Percentiles rank a stretch among this genome's conserved stretches.
Conservation (phyloP, 1,139 yeast genomes). For the Lodderomyces pseudojiufengensis region DNA sequence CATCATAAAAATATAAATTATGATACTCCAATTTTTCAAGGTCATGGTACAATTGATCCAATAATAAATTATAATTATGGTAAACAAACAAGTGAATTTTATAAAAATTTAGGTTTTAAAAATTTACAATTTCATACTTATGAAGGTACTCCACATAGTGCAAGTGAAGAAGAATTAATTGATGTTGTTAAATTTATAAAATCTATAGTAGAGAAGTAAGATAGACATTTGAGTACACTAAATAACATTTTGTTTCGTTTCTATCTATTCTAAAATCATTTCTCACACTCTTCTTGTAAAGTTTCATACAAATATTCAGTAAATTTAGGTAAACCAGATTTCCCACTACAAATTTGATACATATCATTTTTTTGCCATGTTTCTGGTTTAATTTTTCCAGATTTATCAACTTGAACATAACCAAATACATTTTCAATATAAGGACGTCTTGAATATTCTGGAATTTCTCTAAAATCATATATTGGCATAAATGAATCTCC, state of each 20-base stretch:
- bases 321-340: constrained; percentile 53
- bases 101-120: constrained; percentile 46
- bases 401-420: constrained; percentile 55
- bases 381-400: constrained; percentile 52
- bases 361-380: constrained; percentile 58
- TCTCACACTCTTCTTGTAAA: constrained; percentile 24
- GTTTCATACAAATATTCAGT: constrained; percentile 52
- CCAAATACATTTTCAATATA: constrained; percentile 73
- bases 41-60: constrained; percentile 81
- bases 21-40: constrained; percentile 78
- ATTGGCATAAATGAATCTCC: constrained; percentile 65
- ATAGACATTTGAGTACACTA: no score
- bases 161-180: constrained; percentile 60
- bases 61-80: constrained; percentile 55
- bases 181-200: constrained; percentile 56
- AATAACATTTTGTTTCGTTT: no score
- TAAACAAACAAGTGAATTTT: constrained; percentile 43
- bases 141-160: constrained; percentile 62
- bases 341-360: constrained; percentile 55
- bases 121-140: constrained; percentile 58
- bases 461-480: constrained; percentile 66
- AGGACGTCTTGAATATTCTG: constrained; percentile 66
- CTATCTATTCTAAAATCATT: no score
- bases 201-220: constrained; percentile 11
- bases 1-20: constrained; percentile 35